Conservation (phyloP, 345 rosid genomes). For the Isatis tinctoria region DNA sequence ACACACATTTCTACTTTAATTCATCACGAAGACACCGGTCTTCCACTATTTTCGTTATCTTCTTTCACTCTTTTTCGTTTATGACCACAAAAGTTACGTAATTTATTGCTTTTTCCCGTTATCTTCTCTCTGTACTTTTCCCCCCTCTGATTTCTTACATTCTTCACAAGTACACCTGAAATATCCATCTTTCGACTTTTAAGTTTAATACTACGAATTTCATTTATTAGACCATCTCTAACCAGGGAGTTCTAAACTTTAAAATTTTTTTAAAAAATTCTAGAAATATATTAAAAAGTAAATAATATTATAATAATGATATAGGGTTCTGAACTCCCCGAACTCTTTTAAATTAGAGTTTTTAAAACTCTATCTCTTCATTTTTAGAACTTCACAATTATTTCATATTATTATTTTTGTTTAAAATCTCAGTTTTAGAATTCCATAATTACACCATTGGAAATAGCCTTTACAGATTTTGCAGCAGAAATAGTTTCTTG, state of each 20-base stretch:
- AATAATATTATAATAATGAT: no score
- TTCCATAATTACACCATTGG: no score
- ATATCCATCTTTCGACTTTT: neutral
- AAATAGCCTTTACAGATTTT: neutral
- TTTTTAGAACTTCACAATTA: no score
- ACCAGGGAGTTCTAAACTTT: no score
- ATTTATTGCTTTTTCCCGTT: constrained; percentile 14
- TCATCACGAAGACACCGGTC: constrained; percentile 31
- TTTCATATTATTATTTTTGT: no score
- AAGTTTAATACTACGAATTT: neutral
- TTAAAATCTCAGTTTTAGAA: no score
- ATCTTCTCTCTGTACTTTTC: constrained; percentile 19
- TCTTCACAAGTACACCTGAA: constrained; percentile 20
- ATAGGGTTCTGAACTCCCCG: no score
- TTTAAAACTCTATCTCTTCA: no score
- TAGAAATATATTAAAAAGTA: no score
- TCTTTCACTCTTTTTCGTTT: constrained; percentile 9
- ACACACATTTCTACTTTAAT: constrained; percentile 29
- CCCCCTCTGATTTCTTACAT: constrained; percentile 8
- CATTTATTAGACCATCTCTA: no score
- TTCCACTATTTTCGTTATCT: constrained; percentile 28
- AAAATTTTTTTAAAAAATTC: no score
- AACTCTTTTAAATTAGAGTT: no score
- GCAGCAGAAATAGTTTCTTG: neutral
- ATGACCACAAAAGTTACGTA: constrained; percentile 21